phyloP scores from a whole-genome alignment of 2,329 filamentous ascomycete genomes.

The Cordyceps javanica region DNA sequence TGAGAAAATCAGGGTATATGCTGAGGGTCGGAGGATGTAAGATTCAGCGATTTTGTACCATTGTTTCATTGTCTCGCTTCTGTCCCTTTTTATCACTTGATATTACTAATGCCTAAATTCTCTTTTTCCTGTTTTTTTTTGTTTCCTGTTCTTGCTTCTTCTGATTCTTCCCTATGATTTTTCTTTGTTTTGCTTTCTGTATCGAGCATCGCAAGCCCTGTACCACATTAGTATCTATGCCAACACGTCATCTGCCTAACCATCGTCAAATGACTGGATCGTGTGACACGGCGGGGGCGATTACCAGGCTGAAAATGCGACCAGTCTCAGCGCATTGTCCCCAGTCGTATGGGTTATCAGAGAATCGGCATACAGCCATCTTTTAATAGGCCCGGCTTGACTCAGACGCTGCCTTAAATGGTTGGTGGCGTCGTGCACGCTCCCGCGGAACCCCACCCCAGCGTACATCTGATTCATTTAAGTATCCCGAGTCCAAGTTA shows the following conservation, averaged over 20 bases:
- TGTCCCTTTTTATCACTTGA: no score
- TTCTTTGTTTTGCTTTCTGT: neutral
- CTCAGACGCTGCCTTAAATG: neutral
- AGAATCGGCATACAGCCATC: neutral
- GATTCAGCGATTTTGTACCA: no score
- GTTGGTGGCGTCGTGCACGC: neutral
- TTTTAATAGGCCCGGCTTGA: neutral
- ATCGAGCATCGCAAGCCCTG: neutral
- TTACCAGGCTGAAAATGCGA: neutral
- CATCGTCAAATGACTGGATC: neutral
- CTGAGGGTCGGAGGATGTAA: no score
- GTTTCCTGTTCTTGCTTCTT: no score
- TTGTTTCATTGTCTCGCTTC: no score
- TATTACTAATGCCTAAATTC: neutral
- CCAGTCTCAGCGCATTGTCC: neutral
- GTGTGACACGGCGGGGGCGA: neutral
- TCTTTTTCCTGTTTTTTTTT: neutral
- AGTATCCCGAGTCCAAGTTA: no score
- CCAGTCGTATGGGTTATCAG: no score
- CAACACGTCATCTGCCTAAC: neutral
- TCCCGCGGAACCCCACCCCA: constrained; percentile 1
- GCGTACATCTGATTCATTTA: no score
- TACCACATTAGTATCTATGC: neutral
- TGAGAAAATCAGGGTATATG: no score
- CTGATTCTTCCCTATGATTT: no score